Percentiles rank a stretch among this genome's conserved stretches.
Conservation (phyloP, 345 rosid genomes). For the Murraya paniculata region DNA sequence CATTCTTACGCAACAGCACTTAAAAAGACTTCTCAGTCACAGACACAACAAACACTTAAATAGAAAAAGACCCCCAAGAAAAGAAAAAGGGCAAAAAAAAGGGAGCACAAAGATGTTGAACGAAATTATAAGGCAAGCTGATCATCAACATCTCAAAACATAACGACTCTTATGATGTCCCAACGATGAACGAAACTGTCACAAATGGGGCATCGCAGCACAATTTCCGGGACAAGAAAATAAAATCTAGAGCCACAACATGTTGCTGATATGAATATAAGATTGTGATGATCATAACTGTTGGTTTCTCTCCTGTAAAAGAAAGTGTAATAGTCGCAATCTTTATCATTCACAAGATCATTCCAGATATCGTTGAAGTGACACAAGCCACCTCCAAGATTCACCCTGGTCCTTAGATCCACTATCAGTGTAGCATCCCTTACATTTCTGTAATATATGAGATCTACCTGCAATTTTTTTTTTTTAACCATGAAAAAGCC, state of each 20-base stretch:
- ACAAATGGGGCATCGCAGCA: neutral
- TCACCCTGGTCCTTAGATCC: slow-evolving; percentile 6
- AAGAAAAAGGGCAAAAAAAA: too few relatives aligned
- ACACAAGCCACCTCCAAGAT: neutral
- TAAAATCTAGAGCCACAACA: neutral
- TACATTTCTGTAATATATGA: neutral
- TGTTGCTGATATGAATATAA: neutral
- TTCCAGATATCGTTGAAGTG: neutral
- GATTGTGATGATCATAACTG: neutral
- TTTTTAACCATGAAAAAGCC: neutral
- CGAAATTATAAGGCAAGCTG: neutral
- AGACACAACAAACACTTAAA: neutral
- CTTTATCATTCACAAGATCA: neutral
- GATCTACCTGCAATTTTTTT: neutral
- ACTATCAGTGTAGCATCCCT: neutral
- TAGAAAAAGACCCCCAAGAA: too few relatives aligned
- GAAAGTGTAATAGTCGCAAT: neutral
- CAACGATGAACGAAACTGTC: neutral
- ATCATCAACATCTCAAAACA: neutral
- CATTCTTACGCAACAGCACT: neutral
- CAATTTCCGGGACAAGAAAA: neutral
- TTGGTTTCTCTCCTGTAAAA: neutral
- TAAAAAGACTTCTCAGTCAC: neutral
- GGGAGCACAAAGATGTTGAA: too few relatives aligned
- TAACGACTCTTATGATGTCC: neutral